phyloP scores from a whole-genome alignment of 2,329 filamentous ascomycete species.

The Pyricularia pennisetigena region DNA sequence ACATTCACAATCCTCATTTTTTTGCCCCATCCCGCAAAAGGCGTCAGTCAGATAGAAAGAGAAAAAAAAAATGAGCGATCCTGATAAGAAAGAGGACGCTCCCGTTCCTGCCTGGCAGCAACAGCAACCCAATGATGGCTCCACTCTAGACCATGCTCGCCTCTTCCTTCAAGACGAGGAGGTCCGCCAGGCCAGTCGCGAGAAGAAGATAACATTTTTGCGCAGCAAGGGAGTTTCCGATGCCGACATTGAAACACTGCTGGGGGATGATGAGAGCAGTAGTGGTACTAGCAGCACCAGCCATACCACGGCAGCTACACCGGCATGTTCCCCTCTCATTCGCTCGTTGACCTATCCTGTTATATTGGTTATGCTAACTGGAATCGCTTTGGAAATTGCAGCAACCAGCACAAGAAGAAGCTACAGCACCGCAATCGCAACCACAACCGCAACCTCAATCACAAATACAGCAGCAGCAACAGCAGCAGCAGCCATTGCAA shows the following conservation, averaged over 20 bases:
- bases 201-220: slow-evolving; percentile 69
- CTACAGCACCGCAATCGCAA: not conserved
- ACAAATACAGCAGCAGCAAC: not conserved
- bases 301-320: not conserved
- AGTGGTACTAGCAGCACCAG: not conserved
- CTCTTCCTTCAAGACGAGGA: slow-evolving; percentile 67
- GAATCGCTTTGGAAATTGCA: not conserved
- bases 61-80: slow-evolving; percentile 13
- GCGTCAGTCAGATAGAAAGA: too few relatives aligned
- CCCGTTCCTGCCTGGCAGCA: slow-evolving; percentile 12
- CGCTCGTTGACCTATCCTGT: not conserved
- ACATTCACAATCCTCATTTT: not conserved
- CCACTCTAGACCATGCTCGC: slow-evolving; percentile 53
- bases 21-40: not conserved
- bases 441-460: slow-evolving; percentile 4
- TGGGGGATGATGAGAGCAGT: slow-evolving; percentile 26
- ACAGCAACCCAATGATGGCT: not conserved
- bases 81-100: slow-evolving; percentile 9
- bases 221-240: slow-evolving; percentile 63
- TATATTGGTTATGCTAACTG: not conserved
- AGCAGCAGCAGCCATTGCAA: not conserved
- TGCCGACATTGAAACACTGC: slow-evolving; percentile 57
- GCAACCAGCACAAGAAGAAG: not conserved
- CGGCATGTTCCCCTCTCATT: not conserved
- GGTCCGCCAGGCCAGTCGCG: slow-evolving; percentile 57